Evolutionary conservation across 192 early-diverging fungal species (phyloP).

Genomic region (Entomortierella beljakovae): DNA sequence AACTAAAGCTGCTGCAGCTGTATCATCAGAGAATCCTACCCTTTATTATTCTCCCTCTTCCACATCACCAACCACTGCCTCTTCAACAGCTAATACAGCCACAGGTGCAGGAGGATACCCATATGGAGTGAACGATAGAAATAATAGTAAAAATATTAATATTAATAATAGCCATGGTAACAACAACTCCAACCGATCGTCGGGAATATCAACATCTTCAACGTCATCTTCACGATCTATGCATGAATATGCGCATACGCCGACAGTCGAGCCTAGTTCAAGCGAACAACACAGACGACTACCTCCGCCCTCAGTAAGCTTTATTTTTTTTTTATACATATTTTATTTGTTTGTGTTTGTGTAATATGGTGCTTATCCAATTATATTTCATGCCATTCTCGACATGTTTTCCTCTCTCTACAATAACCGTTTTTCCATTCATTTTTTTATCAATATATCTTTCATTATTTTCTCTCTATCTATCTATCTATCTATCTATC

Average conservation of each 20-base stretch:
- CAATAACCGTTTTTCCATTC: not conserved
- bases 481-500: not conserved
- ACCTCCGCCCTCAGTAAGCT: constrained; percentile 52
- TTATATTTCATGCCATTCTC: not conserved
- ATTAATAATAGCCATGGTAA: not conserved
- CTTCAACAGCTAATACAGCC: constrained; percentile 12
- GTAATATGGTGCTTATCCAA: constrained; percentile 18
- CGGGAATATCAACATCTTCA: constrained; percentile 3
- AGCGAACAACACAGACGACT: constrained; percentile 31
- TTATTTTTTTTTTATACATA: constrained; percentile 9
- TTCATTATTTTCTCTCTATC: not conserved
- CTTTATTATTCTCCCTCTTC: constrained; percentile 16
- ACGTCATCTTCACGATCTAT: constrained; percentile 19
- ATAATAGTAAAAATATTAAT: too few species aligned
- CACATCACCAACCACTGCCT: constrained; percentile 13
- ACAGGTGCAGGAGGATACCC: not conserved
- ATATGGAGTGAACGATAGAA: too few species aligned
- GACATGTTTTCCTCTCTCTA: not conserved
- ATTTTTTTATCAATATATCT: not conserved
- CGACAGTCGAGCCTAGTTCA: constrained; percentile 5
- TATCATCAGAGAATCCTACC: constrained; percentile 4
- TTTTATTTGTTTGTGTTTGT: not conserved
- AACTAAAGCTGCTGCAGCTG: constrained; percentile 10
- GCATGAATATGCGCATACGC: constrained; percentile 27
- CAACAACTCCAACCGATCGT: constrained; percentile 8